Evolutionary conservation across 768 basidiomycete genomes (phyloP).

Genomic region (Nidularia pulvinata): DNA sequence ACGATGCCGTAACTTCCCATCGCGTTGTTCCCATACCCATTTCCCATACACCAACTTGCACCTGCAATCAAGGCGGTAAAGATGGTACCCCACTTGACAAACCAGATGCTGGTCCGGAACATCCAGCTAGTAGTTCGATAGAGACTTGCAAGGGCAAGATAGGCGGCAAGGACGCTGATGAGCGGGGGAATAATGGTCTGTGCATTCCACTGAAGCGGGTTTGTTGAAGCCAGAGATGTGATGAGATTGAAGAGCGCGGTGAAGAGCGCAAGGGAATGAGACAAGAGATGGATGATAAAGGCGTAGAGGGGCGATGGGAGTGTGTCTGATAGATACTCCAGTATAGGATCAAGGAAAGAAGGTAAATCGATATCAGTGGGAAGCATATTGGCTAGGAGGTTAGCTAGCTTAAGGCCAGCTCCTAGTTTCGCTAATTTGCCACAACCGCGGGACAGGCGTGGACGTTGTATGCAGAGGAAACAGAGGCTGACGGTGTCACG

Average conservation of each 20-base stretch:
- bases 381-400: too few species aligned
- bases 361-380: too few species aligned
- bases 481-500: too few species aligned
- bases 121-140: conserved; percentile 82
- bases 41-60: conserved; percentile 52
- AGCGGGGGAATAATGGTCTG: conserved; percentile 74
- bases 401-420: too few species aligned
- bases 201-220: conserved; percentile 62
- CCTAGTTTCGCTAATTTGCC: too few species aligned
- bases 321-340: conserved; percentile 50
- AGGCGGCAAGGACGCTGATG: conserved; percentile 70
- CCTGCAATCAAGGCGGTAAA: conserved; percentile 52
- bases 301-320: conserved; percentile 60
- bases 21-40: conserved; percentile 23
- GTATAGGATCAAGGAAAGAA: conserved; percentile 53
- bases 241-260: conserved; percentile 48
- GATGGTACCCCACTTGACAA: conserved; percentile 78
- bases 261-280: conserved; percentile 50
- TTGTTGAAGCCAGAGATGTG: conserved; percentile 43
- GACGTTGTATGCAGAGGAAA: too few species aligned
- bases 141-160: conserved; percentile 73
- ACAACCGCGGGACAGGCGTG: too few species aligned
- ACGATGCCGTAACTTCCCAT: conserved; percentile 31
- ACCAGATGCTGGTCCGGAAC: conserved; percentile 63
- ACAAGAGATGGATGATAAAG: conserved; percentile 46